Base-by-base conservation (phyloP, 75 land plant species). In the Azolla pinnata region DNA sequence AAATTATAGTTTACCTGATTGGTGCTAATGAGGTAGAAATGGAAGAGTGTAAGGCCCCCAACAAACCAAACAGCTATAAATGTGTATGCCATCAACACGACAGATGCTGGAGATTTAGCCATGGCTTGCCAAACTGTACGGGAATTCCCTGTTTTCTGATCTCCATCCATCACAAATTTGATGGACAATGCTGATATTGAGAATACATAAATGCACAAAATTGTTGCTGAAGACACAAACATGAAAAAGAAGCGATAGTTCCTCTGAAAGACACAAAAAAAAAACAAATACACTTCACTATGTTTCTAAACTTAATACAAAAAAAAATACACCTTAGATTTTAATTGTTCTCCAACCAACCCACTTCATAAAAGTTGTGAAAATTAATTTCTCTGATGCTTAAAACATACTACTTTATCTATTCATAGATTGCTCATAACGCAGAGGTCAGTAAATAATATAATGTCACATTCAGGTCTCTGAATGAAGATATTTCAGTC, bases 21-120 rank as follows among this genome's bases (percentile, higher is more conserved):
- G 54, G 99, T 83, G 65, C 97, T 72, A 30, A 95, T 90, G 25
- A 95, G 92, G 77, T 95, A 95, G 33, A 86, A 71, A 72, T 95
- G 99, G 79, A 95, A 95, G 14, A 87, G 78, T 5, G 88, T 86
- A 14, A 95, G 92, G 9, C 99, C 99, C 58, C 97, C 99, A 59
- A 95, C 99, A 74, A 95, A 95, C 97, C 97, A 90, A 24, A 95
- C 85, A 26, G 81, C 44, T 31, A 95, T 69, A 65, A 95, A 95
- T 31, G 97, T 83, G 74, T 95, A 95, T 23, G 80, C 67, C 63
- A 95, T 90, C 18, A 95, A 71, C 5, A 75, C 82, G 62, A 95
- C 76, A n/a, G 99, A 86, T 1, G 97, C 92, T 47, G 99, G 99
- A 35, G 97, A 83, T 54, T 82, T 78, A 29, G 71, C 54, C 80